A percentile compares a stretch with the other conserved stretches of the same genome.
phyloP scores from a whole-genome alignment of 2,329 filamentous ascomycete genomes.

The Chrysoporthe puriensis region DNA sequence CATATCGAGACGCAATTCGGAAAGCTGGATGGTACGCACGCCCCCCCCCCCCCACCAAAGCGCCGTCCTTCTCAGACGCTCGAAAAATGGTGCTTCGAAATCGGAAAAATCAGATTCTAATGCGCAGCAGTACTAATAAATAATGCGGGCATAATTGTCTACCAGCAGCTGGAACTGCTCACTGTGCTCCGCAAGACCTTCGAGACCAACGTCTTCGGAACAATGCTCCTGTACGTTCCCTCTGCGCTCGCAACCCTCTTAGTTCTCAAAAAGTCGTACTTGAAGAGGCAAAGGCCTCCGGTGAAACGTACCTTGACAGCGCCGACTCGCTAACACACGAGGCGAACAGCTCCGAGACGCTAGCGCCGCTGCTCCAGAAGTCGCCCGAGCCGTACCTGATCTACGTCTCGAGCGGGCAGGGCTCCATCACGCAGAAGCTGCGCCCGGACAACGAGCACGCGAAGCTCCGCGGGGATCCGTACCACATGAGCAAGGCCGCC shows the following conservation, averaged over 20 bases:
- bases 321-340: not conserved
- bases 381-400: slow-evolving; percentile 37
- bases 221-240: slow-evolving; percentile 7
- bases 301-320: not conserved
- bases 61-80: too few species aligned
- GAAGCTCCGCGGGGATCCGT: slow-evolving; percentile 33
- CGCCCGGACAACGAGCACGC: slow-evolving; percentile 29
- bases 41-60: not conserved
- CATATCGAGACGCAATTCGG: slow-evolving; percentile 53
- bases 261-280: too few species aligned
- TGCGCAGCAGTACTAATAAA: not conserved
- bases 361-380: slow-evolving; percentile 39
- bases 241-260: too few species aligned
- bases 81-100: too few species aligned
- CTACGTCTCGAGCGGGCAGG: slow-evolving; percentile 40
- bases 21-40: slow-evolving; percentile 48
- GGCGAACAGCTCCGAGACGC: slow-evolving; percentile 28
- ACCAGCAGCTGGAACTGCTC: not conserved
- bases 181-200: slow-evolving; percentile 6
- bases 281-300: too few species aligned
- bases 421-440: slow-evolving; percentile 37
- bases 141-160: slow-evolving; percentile 6
- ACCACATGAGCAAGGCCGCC: slow-evolving; percentile 43
- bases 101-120: not conserved
- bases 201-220: slow-evolving; percentile 12